A percentile compares a stretch with the other conserved stretches of the same genome.
These are phyloP conservation scores for Pythium myriotylum DNA, from an alignment of 352 stramenopile genomes.

Conservation along the genomic window DNA sequence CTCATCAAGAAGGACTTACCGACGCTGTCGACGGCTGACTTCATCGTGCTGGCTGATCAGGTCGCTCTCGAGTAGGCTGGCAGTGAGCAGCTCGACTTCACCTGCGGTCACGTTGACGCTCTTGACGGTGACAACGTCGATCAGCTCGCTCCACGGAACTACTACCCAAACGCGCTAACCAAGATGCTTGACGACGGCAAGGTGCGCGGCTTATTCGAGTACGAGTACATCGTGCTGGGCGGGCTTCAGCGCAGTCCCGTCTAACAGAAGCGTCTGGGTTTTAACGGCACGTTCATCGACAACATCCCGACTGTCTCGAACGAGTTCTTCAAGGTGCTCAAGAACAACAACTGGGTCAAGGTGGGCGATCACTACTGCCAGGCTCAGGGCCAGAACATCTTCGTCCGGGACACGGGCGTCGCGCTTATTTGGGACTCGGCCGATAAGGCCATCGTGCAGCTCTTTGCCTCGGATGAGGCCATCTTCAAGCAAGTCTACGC, in stretches of 20 bases:
- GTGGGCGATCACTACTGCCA: constrained; percentile 85
- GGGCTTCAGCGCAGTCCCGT: constrained; percentile 88
- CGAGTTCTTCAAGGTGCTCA: constrained; percentile 84
- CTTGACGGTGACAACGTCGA: constrained; percentile 63
- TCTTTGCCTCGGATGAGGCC: constrained; percentile 94
- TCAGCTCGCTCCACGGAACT: constrained; percentile 90
- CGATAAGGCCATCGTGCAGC: constrained; percentile 86
- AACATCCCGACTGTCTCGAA: constrained; percentile 88
- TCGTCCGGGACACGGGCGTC: constrained; percentile 92
- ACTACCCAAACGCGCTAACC: constrained; percentile 62
- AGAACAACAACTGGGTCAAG: constrained; percentile 88
- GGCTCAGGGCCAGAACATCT: constrained; percentile 77
- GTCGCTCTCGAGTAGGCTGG: constrained; percentile 89
- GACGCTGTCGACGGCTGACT: constrained; percentile 84
- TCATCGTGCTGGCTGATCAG: constrained; percentile 88
- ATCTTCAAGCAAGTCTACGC: constrained; percentile 47
- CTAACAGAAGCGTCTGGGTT: constrained; percentile 85
- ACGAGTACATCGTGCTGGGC: constrained; percentile 92
- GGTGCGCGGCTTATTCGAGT: constrained; percentile 89
- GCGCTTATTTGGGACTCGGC: constrained; percentile 85
- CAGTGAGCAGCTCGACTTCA: constrained; percentile 81
- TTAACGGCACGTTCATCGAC: constrained; percentile 82
- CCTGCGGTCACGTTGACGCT: constrained; percentile 82
- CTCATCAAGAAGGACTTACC: constrained; percentile 86
- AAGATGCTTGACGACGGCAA: constrained; percentile 93